These are phyloP conservation scores for Tuber calosporum DNA, from an alignment of 495 filamentous ascomycete genomes.

Conservation along the genomic window DNA sequence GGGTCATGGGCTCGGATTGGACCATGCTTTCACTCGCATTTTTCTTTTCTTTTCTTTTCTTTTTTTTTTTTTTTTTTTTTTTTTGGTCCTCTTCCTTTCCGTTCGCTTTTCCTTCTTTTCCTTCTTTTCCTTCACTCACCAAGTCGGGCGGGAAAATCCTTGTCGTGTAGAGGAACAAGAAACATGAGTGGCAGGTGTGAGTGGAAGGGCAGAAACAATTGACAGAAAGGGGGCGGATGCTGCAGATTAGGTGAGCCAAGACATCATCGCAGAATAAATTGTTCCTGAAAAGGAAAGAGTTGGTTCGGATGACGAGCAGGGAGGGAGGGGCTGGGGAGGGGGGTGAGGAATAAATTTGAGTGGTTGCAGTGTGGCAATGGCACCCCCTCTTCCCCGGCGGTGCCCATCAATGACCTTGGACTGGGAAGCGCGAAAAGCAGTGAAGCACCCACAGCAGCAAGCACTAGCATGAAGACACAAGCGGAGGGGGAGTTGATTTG, in stretches of 20 bases:
- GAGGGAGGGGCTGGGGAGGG: not conserved
- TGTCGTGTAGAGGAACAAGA: not conserved
- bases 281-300: not conserved
- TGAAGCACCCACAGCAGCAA: not conserved
- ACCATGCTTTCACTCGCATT: not conserved
- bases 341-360: not conserved
- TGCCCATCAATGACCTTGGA: not conserved
- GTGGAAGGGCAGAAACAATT: not conserved
- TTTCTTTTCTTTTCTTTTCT: not conserved
- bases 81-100: not conserved
- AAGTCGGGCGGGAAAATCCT: slow-evolving; percentile 3
- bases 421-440: slow-evolving; percentile 2
- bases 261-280: not conserved
- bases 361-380: not conserved
- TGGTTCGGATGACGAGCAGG: not conserved
- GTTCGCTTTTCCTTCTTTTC: not conserved
- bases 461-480: not conserved
- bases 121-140: not conserved
- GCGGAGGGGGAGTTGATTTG: not conserved
- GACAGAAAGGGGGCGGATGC: not conserved
- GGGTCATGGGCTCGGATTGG: not conserved
- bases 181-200: not conserved
- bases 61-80: not conserved
- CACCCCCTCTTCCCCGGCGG: not conserved
- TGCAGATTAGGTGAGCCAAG: not conserved